Base-by-base conservation (phyloP, 176 grass and related monocot species). In the Avena atlantica region DNA sequence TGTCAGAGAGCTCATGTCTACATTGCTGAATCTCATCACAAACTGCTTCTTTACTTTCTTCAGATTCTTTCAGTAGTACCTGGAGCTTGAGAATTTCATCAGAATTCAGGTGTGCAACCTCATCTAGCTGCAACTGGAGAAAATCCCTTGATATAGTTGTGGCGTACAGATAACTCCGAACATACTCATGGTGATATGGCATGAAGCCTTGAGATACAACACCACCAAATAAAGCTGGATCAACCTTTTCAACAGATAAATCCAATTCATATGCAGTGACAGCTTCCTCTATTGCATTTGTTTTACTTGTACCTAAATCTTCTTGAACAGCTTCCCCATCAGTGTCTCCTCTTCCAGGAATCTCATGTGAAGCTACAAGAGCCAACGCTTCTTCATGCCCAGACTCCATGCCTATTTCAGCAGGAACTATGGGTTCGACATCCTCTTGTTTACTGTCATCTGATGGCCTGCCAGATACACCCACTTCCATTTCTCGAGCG, bases 91-190 rank as follows among this genome's bases (percentile, higher is more conserved):
- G 79, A 47, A 70, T 63, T 75, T 93, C 86, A 82, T 87, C 73
- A 86, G 81, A 78, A 84, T 89, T 82, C 9, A 89, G 71, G 29
- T 62, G 76, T 62, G 82, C 87, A 80, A 70, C 50, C 50, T 94
- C 96, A 51, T 90, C 89, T 79, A 94, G 77, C 81, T 91, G 92
- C 83, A 93, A 78, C 83, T 91, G 90, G 21, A 96, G 84, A 93
- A 94, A 89, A 85, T 98, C 89, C 81, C 87, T 98, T 4, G 75
- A 89, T 21, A 96, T 2, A 70, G 75, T 89, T 81, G 81, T 79
- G 84, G 87, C 57, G 19, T 96, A 98, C 25, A 98, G 76, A 74
- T 96, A 83, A n/a, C 82, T 90, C 78, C 36, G 80, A 74, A 91
- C 87, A 83, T 65, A 78, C 71, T 96, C 97, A 47, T 90, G 76